Conservation (phyloP, 139 green algal genomes). For the Chlorella sp. region DNA sequence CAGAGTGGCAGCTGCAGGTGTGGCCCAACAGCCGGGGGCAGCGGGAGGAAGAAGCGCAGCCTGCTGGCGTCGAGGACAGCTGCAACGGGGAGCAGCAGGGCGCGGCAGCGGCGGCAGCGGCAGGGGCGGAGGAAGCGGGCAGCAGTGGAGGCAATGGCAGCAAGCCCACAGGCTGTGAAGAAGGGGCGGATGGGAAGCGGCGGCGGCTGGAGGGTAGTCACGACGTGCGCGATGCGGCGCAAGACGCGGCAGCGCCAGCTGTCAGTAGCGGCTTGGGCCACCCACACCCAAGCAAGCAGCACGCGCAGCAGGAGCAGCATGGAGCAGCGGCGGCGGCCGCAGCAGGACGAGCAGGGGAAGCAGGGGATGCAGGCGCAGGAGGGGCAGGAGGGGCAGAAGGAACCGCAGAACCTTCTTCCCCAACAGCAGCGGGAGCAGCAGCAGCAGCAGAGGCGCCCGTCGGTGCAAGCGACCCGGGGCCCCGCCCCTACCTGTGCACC, state of each 20-base stretch:
- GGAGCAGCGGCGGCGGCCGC: not conserved
- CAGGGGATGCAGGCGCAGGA: not conserved
- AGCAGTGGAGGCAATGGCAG: not conserved
- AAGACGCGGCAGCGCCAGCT: not conserved
- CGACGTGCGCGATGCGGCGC: conserved; percentile 5
- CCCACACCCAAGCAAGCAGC: not conserved
- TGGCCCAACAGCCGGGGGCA: conserved; percentile 50
- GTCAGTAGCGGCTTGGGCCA: not conserved
- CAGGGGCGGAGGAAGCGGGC: not conserved
- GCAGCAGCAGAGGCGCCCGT: not conserved
- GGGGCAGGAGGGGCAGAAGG: no score
- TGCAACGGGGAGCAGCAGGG: not conserved
- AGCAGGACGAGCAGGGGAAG: not conserved
- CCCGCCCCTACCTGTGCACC: conserved; percentile 92
- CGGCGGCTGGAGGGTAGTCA: not conserved
- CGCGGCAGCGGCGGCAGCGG: not conserved
- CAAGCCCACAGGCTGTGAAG: not conserved
- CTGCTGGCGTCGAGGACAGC: not conserved
- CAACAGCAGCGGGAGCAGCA: not conserved
- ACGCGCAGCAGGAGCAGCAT: not conserved
- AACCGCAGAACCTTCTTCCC: not conserved
- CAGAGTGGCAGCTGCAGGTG: conserved; percentile 62
- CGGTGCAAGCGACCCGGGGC: conserved; percentile 4
- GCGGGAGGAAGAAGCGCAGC: not conserved
- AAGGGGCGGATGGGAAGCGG: conserved; percentile 21